Conservation (phyloP, 345 rosid genomes). For the Lepidium didymum region DNA sequence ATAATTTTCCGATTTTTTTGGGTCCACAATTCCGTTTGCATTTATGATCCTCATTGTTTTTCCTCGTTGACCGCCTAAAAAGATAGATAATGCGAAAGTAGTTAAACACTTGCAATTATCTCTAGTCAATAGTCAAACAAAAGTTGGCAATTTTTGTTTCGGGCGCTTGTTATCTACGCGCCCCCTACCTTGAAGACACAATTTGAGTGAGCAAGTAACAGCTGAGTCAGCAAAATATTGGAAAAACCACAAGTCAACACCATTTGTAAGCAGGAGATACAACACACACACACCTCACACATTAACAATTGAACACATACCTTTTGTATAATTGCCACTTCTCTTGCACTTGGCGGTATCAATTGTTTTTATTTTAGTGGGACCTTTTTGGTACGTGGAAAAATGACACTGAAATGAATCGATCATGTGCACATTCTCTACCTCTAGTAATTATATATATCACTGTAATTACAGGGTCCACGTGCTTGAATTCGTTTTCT, state of each 20-base stretch:
- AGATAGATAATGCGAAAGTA: not conserved
- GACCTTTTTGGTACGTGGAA: not conserved
- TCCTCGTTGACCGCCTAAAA: not conserved
- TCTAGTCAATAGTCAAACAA: not conserved
- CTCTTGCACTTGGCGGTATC: constrained; percentile 18
- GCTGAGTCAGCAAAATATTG: constrained; percentile 21
- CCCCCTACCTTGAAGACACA: not conserved
- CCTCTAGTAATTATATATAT: not conserved
- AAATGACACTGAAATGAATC: not conserved
- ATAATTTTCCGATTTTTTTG: not conserved
- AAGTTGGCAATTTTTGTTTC: not conserved
- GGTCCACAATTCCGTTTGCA: no score
- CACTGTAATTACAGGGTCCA: constrained; percentile 1
- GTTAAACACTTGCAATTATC: not conserved
- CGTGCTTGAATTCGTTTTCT: constrained; percentile 13
- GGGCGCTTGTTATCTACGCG: not conserved
- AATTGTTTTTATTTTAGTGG: not conserved
- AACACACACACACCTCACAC: not conserved
- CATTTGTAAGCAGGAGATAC: constrained; percentile 14
- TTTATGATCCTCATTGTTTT: not conserved
- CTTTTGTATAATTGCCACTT: constrained; percentile 20
- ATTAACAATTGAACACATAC: not conserved
- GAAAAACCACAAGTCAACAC: constrained; percentile 27
- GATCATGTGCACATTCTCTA: constrained; percentile 22
- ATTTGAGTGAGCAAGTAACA: not conserved